A percentile compares a stretch with the other conserved stretches of the same genome.
Conservation (phyloP, 495 filamentous ascomycete species). For the Evernia prunastri region DNA sequence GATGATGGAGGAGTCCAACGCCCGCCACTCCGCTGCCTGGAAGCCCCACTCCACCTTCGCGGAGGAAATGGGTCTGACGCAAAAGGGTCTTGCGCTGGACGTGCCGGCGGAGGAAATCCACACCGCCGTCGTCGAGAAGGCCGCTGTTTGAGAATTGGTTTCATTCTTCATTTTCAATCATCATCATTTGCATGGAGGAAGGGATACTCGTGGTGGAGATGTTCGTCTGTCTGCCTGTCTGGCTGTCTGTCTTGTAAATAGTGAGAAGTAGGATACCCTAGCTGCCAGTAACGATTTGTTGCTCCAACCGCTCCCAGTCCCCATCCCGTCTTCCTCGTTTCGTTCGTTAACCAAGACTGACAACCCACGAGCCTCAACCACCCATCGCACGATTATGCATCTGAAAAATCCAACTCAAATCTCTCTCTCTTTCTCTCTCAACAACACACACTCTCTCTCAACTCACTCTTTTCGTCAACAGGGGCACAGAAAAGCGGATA, state of each 20-base stretch:
- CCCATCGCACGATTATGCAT: too few relatives aligned
- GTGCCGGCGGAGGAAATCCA: conserved; percentile 16
- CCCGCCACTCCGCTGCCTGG: conserved; percentile 70
- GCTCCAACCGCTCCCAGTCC: too few relatives aligned
- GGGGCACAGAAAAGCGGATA: neutral
- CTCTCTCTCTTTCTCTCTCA: too few relatives aligned
- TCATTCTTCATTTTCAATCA: too few relatives aligned
- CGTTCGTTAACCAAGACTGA: too few relatives aligned
- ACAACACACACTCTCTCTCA: conserved; percentile 7
- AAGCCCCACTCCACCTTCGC: conserved; percentile 67
- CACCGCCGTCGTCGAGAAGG: conserved; percentile 9
- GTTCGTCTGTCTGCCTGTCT: too few relatives aligned
- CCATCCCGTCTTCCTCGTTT: neutral
- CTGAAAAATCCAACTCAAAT: too few relatives aligned
- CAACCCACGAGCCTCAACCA: too few relatives aligned
- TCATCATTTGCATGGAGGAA: neutral
- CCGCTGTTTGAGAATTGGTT: neutral
- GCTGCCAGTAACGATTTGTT: neutral
- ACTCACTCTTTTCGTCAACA: neutral
- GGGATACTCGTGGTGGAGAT: neutral
- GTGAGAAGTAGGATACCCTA: neutral
- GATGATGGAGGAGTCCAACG: conserved; percentile 82
- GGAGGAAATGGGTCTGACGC: conserved; percentile 52
- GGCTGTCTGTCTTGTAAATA: too few relatives aligned
- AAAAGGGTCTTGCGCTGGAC: conserved; percentile 28